Evolutionary conservation across 768 basidiomycete species (phyloP).

Genomic region (Pluteus cervinus): DNA sequence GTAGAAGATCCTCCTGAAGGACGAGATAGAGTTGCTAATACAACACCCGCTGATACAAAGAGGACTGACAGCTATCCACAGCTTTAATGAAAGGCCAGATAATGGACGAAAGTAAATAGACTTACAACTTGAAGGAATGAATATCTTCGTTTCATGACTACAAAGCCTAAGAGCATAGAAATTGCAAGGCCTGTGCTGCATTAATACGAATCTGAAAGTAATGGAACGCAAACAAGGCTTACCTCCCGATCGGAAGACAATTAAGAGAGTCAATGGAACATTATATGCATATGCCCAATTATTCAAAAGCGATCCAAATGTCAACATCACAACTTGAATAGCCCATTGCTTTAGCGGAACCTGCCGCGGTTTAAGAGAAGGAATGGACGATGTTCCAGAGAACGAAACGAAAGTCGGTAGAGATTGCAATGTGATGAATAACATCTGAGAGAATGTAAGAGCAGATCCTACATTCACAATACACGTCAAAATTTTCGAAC

Average conservation of each 20-base stretch:
- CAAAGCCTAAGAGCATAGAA: slow-evolving; percentile 67
- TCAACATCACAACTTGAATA: slow-evolving; percentile 63
- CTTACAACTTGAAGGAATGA: slow-evolving; percentile 55
- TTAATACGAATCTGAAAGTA: slow-evolving; percentile 2
- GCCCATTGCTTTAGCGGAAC: slow-evolving; percentile 68
- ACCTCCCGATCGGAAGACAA: slow-evolving; percentile 85
- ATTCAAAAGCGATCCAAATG: slow-evolving; percentile 65
- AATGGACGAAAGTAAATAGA: not conserved
- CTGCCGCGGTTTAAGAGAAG: slow-evolving; percentile 55
- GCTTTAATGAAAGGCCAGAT: slow-evolving; percentile 25
- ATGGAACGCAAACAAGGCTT: slow-evolving; percentile 9
- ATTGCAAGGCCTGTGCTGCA: slow-evolving; percentile 54
- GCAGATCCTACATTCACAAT: slow-evolving; percentile 51
- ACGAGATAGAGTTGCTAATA: slow-evolving; percentile 66
- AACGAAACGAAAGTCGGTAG: slow-evolving; percentile 57
- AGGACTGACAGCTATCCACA: slow-evolving; percentile 58
- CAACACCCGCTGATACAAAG: slow-evolving; percentile 66
- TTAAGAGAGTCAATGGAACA: slow-evolving; percentile 73
- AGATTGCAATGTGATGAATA: slow-evolving; percentile 66
- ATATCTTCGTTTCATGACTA: slow-evolving; percentile 57
- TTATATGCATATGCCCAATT: slow-evolving; percentile 77
- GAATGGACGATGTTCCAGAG: slow-evolving; percentile 25
- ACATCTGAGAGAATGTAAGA: slow-evolving; percentile 80
- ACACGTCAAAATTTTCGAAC: slow-evolving; percentile 6
- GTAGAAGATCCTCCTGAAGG: slow-evolving; percentile 22